Evolutionary conservation across 495 filamentous ascomycete genomes (phyloP).

Genomic region (Aspergillus sclerotioniger): DNA sequence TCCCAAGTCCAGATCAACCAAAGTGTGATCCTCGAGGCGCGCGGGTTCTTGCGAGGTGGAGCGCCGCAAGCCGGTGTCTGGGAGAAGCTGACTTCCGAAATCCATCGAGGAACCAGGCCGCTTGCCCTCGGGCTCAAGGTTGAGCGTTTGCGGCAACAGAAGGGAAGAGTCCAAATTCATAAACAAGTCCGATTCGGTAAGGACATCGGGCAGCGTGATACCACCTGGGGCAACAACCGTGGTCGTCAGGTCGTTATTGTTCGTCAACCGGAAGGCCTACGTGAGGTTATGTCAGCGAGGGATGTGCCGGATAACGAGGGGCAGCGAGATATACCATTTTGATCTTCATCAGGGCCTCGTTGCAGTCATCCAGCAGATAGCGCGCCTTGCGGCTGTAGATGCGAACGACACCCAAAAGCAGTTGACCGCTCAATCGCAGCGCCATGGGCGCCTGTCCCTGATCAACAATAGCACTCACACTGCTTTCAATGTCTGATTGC

Average conservation of each 20-base stretch:
- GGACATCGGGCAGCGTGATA: constrained; percentile 78
- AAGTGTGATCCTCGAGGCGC: constrained; percentile 47
- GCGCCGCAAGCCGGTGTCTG: constrained; percentile 57
- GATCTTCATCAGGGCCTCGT: constrained; percentile 94
- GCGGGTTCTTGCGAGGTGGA: constrained; percentile 49
- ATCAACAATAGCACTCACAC: constrained; percentile 89
- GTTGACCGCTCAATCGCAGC: constrained; percentile 86
- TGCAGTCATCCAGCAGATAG: constrained; percentile 95
- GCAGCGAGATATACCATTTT: constrained; percentile 76
- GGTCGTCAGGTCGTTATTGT: constrained; percentile 76
- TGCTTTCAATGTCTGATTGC: constrained; percentile 87
- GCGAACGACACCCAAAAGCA: constrained; percentile 90
- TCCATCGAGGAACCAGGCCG: constrained; percentile 51
- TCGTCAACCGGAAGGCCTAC: constrained; percentile 74
- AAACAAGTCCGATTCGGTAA: constrained; percentile 87
- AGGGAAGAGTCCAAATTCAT: constrained; percentile 71
- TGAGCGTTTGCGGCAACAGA: constrained; percentile 64
- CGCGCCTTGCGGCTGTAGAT: constrained; percentile 97
- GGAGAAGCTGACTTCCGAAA: constrained; percentile 68
- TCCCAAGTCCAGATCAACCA: constrained; percentile 53
- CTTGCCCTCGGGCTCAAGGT: constrained; percentile 55
- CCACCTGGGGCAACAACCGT: constrained; percentile 65
- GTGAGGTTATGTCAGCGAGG: constrained; percentile 26
- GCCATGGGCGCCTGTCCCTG: constrained; percentile 95
- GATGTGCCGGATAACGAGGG: background rate